Conservation (phyloP, 2,329 filamentous ascomycete species). For the Trichophyton equinum region DNA sequence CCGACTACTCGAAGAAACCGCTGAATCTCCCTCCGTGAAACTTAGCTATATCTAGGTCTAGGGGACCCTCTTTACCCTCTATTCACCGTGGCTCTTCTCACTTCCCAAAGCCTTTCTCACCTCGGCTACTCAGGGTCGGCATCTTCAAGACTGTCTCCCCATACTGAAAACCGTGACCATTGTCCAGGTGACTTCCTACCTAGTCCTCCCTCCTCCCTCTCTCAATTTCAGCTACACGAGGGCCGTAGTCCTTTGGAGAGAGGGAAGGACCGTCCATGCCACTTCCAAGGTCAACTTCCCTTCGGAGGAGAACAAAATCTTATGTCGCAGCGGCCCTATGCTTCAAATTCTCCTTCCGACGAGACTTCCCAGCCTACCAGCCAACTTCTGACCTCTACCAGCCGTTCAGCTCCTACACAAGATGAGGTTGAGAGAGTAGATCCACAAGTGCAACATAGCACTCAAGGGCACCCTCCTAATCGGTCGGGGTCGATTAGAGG, state of each 20-base stretch:
- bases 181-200: constrained; percentile 16
- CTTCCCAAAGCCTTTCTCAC: constrained; percentile 24
- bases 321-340: constrained; percentile 29
- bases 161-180: constrained; percentile 22
- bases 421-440: background rate
- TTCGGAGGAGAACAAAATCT: constrained; percentile 23
- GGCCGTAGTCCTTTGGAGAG: constrained; percentile 25
- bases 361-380: background rate
- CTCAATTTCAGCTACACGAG: constrained; percentile 25
- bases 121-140: constrained; percentile 14
- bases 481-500: background rate
- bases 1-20: background rate
- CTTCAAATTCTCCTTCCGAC: constrained; percentile 13
- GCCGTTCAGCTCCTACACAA: background rate
- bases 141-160: constrained; percentile 21
- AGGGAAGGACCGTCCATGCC: constrained; percentile 30
- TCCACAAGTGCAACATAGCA: background rate
- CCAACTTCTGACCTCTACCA: background rate
- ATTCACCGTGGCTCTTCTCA: constrained; percentile 31
- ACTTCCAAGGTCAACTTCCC: constrained; percentile 18
- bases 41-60: background rate
- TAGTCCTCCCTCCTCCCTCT: constrained; percentile 24
- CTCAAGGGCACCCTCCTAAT: background rate
- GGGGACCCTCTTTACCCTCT: background rate
- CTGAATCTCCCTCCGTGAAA: background rate